These are phyloP conservation scores for Yamadazyma blattariae DNA, from an alignment of 1,139 yeast species.

Conservation along the genomic window DNA sequence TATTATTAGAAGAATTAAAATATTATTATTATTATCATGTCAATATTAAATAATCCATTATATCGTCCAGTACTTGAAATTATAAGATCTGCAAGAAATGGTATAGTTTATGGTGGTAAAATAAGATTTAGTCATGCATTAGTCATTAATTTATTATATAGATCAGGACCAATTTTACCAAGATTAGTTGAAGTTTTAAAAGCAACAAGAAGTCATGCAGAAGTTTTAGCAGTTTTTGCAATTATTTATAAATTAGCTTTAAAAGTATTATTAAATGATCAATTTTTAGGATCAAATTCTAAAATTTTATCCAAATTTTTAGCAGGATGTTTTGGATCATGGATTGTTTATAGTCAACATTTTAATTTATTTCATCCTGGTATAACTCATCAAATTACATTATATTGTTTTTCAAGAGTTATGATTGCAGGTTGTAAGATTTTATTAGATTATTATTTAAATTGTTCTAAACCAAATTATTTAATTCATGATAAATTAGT, in stretches of 20 bases:
- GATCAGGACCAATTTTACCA: constrained; percentile 46
- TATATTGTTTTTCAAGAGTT: constrained; percentile 61
- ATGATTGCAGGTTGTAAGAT: constrained; percentile 53
- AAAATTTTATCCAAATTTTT: constrained; percentile 42
- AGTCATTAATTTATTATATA: constrained; percentile 58
- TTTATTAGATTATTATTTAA: constrained; percentile 35
- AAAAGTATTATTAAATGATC: constrained; percentile 30
- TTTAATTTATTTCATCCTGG: constrained; percentile 45
- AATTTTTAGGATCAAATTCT: constrained; percentile 31
- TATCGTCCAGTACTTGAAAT: constrained; percentile 41
- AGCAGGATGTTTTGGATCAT: constrained; percentile 66
- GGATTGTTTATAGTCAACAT: constrained; percentile 63
- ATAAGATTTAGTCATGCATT: constrained; percentile 72
- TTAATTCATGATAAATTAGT: constrained; percentile 14
- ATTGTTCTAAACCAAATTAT: constrained; percentile 36
- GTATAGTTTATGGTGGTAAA: constrained; percentile 70
- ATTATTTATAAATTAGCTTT: constrained; percentile 50
- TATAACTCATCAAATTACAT: constrained; percentile 57
- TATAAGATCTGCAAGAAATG: constrained; percentile 44
- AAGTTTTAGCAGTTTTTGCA: constrained; percentile 65
- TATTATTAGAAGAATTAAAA: no score
- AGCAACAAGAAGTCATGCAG: constrained; percentile 67
- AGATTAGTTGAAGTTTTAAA: constrained; percentile 48
- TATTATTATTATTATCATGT: no score
- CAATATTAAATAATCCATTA: constrained; percentile 24